These are phyloP conservation scores for Coemansia sp. DNA, from an alignment of 192 early-diverging fungal species.

Conservation along the genomic window DNA sequence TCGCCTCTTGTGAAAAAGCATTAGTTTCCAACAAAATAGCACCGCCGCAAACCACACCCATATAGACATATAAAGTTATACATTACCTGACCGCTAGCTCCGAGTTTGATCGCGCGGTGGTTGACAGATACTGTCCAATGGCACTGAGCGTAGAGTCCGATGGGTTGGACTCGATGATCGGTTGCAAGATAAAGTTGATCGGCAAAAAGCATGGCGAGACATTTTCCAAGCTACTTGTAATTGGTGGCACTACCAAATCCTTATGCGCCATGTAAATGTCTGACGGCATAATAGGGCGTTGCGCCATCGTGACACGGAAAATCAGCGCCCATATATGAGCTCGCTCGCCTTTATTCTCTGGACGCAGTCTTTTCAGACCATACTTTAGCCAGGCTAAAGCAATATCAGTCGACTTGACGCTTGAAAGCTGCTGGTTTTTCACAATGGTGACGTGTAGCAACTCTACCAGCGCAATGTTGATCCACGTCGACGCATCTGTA, in stretches of 20 bases:
- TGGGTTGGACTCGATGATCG: conserved; percentile 6
- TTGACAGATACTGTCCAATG: conserved; percentile 10
- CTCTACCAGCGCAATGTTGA: conserved; percentile 28
- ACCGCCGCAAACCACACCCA: neutral
- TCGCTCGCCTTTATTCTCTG: conserved; percentile 9
- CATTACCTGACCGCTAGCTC: conserved; percentile 45
- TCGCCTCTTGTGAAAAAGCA: no score
- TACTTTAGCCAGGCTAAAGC: conserved; percentile 23
- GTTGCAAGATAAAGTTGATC: conserved; percentile 18
- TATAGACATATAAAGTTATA: conserved; percentile 1
- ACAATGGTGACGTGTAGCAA: neutral
- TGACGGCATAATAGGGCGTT: conserved; percentile 5
- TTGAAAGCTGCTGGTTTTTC: neutral
- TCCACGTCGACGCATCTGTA: conserved; percentile 15
- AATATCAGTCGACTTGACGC: neutral
- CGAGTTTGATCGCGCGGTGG: conserved; percentile 10
- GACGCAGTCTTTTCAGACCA: conserved; percentile 10
- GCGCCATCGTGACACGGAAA: conserved; percentile 14
- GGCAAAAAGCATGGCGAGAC: conserved; percentile 3
- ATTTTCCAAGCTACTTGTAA: neutral
- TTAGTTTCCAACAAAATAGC: neutral
- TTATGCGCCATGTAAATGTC: conserved; percentile 20
- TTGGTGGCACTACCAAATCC: conserved; percentile 10
- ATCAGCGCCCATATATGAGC: conserved; percentile 32
- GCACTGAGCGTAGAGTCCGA: conserved; percentile 10